Evolutionary conservation across 2,329 filamentous ascomycete species (phyloP).

Genomic region (Diaporthe citrichinensis): DNA sequence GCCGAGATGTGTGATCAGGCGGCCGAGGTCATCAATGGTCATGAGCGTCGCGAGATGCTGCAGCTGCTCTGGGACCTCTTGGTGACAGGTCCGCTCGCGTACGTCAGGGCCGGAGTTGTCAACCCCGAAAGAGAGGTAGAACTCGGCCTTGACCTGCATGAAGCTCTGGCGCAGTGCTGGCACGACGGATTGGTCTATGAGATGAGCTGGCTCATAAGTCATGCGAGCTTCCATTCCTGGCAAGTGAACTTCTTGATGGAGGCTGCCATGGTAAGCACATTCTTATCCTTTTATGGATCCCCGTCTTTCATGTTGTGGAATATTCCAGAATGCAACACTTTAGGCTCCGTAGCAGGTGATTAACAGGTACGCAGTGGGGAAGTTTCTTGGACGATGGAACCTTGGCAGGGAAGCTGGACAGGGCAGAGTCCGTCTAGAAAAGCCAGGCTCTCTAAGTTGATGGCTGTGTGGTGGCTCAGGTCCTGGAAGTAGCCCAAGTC

Average conservation of each 20-base stretch:
- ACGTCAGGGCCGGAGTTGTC: slow-evolving; percentile 6
- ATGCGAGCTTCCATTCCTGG: slow-evolving; percentile 26
- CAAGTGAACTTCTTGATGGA: slow-evolving; percentile 33
- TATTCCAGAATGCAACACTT: too few relatives aligned
- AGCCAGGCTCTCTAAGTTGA: not conserved
- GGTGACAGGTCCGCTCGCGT: slow-evolving; percentile 10
- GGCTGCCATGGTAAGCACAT: too few relatives aligned
- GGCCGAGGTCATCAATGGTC: not conserved
- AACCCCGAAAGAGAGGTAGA: slow-evolving; percentile 8
- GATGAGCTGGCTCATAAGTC: slow-evolving; percentile 1
- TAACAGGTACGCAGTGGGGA: too few relatives aligned
- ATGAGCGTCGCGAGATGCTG: slow-evolving; percentile 18
- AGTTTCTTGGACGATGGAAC: slow-evolving; percentile 26
- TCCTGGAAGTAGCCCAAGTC: not conserved
- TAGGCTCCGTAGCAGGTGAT: too few relatives aligned
- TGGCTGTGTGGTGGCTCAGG: not conserved
- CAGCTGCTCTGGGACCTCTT: slow-evolving; percentile 3
- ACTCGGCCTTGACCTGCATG: not conserved
- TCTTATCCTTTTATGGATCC: too few relatives aligned
- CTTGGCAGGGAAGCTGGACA: slow-evolving; percentile 6
- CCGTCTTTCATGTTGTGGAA: too few relatives aligned
- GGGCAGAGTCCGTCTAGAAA: slow-evolving; percentile 4
- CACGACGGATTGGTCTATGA: slow-evolving; percentile 19
- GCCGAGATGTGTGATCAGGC: slow-evolving; percentile 10
- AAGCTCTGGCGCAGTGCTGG: slow-evolving; percentile 13